phyloP scores from a whole-genome alignment of 495 filamentous ascomycete genomes.

The Aspergillus steynii region DNA sequence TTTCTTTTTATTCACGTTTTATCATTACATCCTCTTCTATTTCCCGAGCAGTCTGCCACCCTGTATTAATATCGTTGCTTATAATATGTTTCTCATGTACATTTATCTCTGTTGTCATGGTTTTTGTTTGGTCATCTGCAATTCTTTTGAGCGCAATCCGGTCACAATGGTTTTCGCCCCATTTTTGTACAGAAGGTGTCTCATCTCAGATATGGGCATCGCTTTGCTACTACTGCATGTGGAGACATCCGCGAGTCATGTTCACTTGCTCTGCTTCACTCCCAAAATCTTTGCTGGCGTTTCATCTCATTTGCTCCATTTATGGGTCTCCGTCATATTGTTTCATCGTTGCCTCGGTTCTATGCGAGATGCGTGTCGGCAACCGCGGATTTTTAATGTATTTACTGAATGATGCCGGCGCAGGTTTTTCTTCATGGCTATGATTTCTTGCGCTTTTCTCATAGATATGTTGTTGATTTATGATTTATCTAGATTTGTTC shows the following conservation, averaged over 20 bases:
- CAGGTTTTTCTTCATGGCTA: background rate
- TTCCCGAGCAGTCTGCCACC: background rate
- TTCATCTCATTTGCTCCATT: background rate
- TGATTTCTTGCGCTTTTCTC: conserved; percentile 6
- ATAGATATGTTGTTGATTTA: conserved; percentile 11
- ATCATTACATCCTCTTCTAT: background rate
- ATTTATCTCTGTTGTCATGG: conserved; percentile 1
- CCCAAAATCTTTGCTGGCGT: background rate
- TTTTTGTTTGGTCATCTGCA: conserved; percentile 1
- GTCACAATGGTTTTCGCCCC: background rate
- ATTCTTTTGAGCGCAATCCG: conserved; percentile 7
- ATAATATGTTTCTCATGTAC: background rate
- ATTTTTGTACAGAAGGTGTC: conserved; percentile 1
- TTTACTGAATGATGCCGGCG: conserved; percentile 4
- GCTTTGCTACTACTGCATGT: background rate
- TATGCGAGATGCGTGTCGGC: conserved; percentile 4
- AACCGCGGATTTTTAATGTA: conserved; percentile 5
- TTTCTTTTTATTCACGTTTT: background rate
- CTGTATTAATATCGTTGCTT: background rate
- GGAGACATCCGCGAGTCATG: background rate
- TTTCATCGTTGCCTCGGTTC: background rate
- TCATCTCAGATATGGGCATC: conserved; percentile 1
- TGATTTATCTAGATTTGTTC: conserved; percentile 1
- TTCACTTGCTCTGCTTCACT: background rate
- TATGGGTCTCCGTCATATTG: background rate